These are phyloP conservation scores for Phaeolepiota aurea DNA, from an alignment of 768 basidiomycete genomes.

Conservation along the genomic window DNA sequence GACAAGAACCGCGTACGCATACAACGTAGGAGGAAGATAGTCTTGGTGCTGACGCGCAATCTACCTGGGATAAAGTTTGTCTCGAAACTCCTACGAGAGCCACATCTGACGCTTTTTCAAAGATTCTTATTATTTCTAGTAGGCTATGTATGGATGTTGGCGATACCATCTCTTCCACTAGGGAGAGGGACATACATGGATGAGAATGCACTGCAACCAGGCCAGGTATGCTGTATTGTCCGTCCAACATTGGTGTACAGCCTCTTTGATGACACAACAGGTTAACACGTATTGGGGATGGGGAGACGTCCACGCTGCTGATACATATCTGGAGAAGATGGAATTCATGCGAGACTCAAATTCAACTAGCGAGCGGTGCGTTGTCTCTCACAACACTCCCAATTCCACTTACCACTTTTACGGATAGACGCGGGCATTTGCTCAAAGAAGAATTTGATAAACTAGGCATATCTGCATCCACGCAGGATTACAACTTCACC, in stretches of 20 bases:
- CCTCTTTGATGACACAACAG: conserved; percentile 27
- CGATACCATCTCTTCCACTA: conserved; percentile 59
- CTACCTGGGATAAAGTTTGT: conserved; percentile 29
- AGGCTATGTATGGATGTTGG: conserved; percentile 81
- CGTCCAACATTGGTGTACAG: background rate
- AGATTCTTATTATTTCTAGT: conserved; percentile 51
- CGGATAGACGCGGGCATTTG: conserved; percentile 53
- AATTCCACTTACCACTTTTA: no score
- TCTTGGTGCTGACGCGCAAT: conserved; percentile 23
- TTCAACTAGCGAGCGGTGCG: conserved; percentile 59
- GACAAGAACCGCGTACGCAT: conserved; percentile 22
- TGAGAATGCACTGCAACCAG: conserved; percentile 93
- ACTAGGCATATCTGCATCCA: conserved; percentile 63
- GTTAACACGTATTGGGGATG: conserved; percentile 90
- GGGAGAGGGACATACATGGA: conserved; percentile 76
- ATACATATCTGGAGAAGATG: conserved; percentile 66
- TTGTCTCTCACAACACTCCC: background rate
- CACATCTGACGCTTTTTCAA: conserved; percentile 5
- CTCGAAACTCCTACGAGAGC: background rate
- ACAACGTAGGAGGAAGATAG: conserved; percentile 32
- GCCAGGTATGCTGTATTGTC: conserved; percentile 49
- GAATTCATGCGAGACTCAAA: conserved; percentile 57
- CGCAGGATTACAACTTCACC: conserved; percentile 57
- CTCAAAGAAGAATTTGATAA: conserved; percentile 60
- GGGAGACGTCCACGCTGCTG: conserved; percentile 84